These are phyloP conservation scores for Anethum foeniculum DNA, from an alignment of 140 eudicot genomes.

Conservation along the genomic window DNA sequence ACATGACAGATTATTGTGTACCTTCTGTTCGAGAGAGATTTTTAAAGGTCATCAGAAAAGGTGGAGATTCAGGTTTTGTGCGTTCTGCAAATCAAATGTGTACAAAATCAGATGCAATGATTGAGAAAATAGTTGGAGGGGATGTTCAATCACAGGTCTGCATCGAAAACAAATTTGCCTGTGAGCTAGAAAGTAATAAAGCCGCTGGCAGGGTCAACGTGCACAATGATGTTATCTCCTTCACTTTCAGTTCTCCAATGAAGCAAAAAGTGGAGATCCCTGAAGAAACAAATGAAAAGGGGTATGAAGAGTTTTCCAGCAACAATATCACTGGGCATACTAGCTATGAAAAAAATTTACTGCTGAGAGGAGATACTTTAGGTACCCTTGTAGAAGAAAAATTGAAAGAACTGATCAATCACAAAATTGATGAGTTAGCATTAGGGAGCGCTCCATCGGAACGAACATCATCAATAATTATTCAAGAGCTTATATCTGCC, in stretches of 20 bases:
- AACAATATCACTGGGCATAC: slow-evolving; percentile 16
- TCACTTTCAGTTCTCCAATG: slow-evolving; percentile 44
- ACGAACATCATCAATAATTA: slow-evolving; percentile 45
- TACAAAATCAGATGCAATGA: slow-evolving; percentile 10
- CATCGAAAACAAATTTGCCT: slow-evolving; percentile 7
- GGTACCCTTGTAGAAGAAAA: slow-evolving; percentile 58
- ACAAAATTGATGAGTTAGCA: slow-evolving; percentile 36
- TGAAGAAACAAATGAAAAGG: slow-evolving; percentile 23
- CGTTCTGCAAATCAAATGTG: slow-evolving; percentile 22
- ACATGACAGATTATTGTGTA: slow-evolving; percentile 22
- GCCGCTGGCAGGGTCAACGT: not conserved
- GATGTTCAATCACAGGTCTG: not conserved
- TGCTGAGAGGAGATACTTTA: slow-evolving; percentile 48
- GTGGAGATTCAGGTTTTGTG: slow-evolving; percentile 26
- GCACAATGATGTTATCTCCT: slow-evolving; percentile 21
- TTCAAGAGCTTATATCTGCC: slow-evolving; percentile 76
- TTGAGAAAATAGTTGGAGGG: slow-evolving; percentile 20
- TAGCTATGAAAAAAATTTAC: slow-evolving; percentile 19
- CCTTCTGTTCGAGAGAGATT: slow-evolving; percentile 42
- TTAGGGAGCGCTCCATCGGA: slow-evolving; percentile 26
- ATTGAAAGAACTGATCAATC: slow-evolving; percentile 47
- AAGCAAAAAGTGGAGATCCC: slow-evolving; percentile 35
- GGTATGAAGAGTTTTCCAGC: slow-evolving; percentile 21
- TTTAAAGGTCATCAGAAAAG: slow-evolving; percentile 25
- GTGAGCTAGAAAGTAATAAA: slow-evolving; percentile 11